A percentile compares a stretch with the other conserved stretches of the same genome.
Evolutionary conservation across 164 flowering plant species (phyloP).

Genomic region (Stephania japonica): DNA sequence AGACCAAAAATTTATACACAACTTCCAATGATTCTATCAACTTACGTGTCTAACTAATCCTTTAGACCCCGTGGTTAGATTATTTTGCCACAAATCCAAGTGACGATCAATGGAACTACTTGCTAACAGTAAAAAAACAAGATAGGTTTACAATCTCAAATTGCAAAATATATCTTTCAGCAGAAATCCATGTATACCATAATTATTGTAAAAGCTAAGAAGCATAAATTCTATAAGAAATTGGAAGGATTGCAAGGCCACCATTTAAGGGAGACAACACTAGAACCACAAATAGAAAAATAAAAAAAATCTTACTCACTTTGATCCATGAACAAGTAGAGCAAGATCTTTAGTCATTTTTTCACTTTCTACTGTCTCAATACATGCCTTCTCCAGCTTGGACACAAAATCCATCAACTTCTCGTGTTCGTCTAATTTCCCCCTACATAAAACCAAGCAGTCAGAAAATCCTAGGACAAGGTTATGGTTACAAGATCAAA

Average conservation of each 20-base stretch:
- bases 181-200: neutral
- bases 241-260: neutral
- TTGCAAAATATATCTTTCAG: too few species aligned
- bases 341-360: conserved; percentile 99
- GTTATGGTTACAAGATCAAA: neutral
- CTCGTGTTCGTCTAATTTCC: conserved; percentile 59
- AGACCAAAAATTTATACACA: too few species aligned
- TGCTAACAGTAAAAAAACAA: too few species aligned
- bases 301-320: conserved; percentile 9
- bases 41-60: too few species aligned
- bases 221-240: neutral
- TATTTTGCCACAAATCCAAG: too few species aligned
- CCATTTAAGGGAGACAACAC: neutral
- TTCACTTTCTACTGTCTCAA: conserved; percentile 88
- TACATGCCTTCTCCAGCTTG: conserved; percentile 75
- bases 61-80: too few species aligned
- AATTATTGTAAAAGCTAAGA: neutral
- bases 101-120: too few species aligned
- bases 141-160: too few species aligned
- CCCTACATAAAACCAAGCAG: conserved; percentile 12
- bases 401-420: conserved; percentile 62
- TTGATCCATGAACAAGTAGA: conserved; percentile 38
- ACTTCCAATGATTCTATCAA: too few species aligned
- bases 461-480: neutral
- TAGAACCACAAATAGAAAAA: neutral